These are phyloP conservation scores for Phytopythium kandeliae DNA, from an alignment of 352 stramenopile genomes.

Conservation along the genomic window DNA sequence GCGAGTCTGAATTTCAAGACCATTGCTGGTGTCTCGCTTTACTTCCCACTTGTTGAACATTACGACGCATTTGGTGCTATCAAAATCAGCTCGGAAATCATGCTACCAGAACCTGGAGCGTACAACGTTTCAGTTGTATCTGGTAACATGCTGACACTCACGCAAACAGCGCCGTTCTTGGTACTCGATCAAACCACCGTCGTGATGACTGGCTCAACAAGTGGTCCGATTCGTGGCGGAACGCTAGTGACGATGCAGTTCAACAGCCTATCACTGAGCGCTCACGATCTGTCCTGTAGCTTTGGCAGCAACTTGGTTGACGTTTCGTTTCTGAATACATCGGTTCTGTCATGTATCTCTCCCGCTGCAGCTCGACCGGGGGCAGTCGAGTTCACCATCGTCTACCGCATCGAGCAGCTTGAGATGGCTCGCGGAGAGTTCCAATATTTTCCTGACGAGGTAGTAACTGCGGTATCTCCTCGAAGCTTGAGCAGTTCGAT, in stretches of 20 bases:
- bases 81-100: neutral
- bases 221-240: conserved; percentile 21
- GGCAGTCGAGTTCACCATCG: conserved; percentile 14
- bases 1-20: neutral
- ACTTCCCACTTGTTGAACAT: neutral
- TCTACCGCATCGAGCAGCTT: conserved; percentile 6
- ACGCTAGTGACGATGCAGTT: conserved; percentile 18
- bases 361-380: conserved; percentile 11
- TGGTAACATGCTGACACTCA: neutral
- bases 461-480: conserved; percentile 19
- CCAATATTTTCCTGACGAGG: conserved; percentile 22
- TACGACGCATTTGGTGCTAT: neutral
- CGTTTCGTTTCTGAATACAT: conserved; percentile 8
- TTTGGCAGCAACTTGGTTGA: conserved; percentile 15
- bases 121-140: neutral
- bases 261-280: neutral
- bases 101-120: neutral
- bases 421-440: conserved; percentile 3
- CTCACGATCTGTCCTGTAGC: conserved; percentile 15
- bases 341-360: conserved; percentile 16
- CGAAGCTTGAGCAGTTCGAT: neutral
- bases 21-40: conserved; percentile 1
- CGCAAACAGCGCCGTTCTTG: neutral
- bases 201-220: neutral
- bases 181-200: neutral